A percentile compares a stretch with the other conserved stretches of the same genome.
These are phyloP conservation scores for Exophiala sp. DNA, from an alignment of 2,329 filamentous ascomycete species.

Conservation along the genomic window DNA sequence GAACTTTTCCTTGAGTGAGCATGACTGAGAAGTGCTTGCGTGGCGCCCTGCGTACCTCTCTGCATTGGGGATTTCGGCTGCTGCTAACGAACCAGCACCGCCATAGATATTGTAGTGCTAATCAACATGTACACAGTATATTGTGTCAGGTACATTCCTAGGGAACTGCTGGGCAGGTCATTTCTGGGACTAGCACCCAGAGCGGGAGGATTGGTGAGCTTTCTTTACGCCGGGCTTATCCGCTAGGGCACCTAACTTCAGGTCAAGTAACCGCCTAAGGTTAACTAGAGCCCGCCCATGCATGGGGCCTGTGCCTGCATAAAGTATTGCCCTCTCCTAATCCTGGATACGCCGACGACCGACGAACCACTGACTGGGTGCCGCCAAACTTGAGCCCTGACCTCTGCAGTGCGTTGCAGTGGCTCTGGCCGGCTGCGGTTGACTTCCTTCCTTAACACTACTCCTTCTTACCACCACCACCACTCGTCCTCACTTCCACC, in stretches of 20 bases:
- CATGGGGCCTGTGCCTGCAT: neutral
- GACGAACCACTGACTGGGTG: neutral
- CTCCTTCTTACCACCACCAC: conserved; percentile 16
- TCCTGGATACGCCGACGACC: neutral
- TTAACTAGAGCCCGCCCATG: neutral
- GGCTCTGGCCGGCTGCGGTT: conserved; percentile 2
- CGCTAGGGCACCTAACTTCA: too few species aligned
- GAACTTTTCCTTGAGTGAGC: too few species aligned
- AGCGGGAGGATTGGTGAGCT: neutral
- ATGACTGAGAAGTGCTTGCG: neutral
- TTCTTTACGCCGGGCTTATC: neutral
- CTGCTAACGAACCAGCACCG: neutral
- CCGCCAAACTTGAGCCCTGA: too few species aligned
- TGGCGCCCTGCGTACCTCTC: neutral
- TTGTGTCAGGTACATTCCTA: neutral
- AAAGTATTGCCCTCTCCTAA: neutral
- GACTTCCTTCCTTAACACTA: conserved; percentile 6
- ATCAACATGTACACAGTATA: neutral
- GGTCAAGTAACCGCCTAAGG: too few species aligned
- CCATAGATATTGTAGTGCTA: neutral
- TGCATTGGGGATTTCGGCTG: neutral
- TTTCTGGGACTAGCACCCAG: neutral
- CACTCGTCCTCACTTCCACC: conserved; percentile 1
- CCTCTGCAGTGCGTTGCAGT: neutral
- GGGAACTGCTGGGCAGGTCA: neutral